Conservation (phyloP, 1,139 yeast genomes). For the Debaryomyces robertsiae region DNA sequence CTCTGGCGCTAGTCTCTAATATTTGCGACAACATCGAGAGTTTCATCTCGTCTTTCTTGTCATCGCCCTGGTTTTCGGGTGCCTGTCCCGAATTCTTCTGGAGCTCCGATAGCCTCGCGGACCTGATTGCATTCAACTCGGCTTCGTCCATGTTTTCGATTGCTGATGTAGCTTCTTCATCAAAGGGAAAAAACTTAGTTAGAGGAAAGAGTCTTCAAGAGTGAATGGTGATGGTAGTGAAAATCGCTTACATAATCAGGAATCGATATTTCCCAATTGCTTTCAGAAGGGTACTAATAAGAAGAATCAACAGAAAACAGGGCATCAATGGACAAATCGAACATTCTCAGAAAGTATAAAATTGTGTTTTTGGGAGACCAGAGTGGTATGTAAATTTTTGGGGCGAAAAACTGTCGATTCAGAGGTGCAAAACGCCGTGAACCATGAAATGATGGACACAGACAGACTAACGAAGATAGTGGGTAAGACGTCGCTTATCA, state of each 20-base stretch:
- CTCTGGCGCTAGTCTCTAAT: slow-evolving; percentile 81
- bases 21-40: slow-evolving; percentile 62
- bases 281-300: background rate
- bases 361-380: slow-evolving; percentile 97
- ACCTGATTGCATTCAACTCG: slow-evolving; percentile 84
- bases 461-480: slow-evolving; percentile 38
- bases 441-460: no score
- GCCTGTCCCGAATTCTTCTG: slow-evolving; percentile 53
- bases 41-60: slow-evolving; percentile 32
- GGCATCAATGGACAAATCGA: slow-evolving; percentile 10
- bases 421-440: background rate
- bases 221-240: no score
- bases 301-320: background rate
- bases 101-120: slow-evolving; percentile 82
- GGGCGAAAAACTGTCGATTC: background rate
- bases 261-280: slow-evolving; percentile 2
- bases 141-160: slow-evolving; percentile 60
- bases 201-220: background rate
- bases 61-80: slow-evolving; percentile 9
- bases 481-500: slow-evolving; percentile 92
- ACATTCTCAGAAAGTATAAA: slow-evolving; percentile 66
- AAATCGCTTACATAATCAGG: slow-evolving; percentile 5
- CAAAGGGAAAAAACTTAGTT: background rate
- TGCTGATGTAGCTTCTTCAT: background rate
- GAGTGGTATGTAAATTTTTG: slow-evolving; percentile 60